Evolutionary conservation across 768 basidiomycete species (phyloP).

Genomic region (Inosperma sp.): DNA sequence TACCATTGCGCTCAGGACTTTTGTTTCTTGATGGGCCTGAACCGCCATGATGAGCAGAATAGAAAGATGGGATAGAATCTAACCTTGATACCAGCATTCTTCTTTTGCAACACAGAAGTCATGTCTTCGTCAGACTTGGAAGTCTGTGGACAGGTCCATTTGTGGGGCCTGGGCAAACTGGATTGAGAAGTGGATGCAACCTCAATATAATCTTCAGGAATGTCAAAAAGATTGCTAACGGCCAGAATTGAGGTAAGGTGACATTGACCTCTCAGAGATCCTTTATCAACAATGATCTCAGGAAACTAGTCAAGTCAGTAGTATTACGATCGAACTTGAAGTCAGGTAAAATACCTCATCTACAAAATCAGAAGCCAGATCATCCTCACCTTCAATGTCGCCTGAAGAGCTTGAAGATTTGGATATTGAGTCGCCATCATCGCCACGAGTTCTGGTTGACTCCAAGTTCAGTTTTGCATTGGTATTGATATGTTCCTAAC

Average conservation of each 20-base stretch:
- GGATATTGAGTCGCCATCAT: neutral
- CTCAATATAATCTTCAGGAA: neutral
- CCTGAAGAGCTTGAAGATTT: neutral
- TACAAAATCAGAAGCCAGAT: neutral
- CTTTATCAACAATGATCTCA: neutral
- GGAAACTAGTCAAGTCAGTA: neutral
- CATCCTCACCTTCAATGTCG: neutral
- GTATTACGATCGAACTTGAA: neutral
- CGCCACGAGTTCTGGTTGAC: neutral
- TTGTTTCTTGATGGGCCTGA: neutral
- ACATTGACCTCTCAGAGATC: neutral
- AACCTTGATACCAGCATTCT: neutral
- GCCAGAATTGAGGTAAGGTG: neutral
- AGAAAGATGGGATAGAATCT: neutral
- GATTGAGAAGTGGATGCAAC: neutral
- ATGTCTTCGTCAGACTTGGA: neutral
- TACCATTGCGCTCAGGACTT: neutral
- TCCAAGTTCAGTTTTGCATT: no score
- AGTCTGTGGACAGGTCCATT: neutral
- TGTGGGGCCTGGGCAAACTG: neutral
- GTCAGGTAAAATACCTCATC: neutral
- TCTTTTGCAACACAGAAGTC: neutral
- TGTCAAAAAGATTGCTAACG: neutral
- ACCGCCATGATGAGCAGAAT: neutral
- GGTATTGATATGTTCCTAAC: neutral